Evolutionary conservation across 2,329 filamentous ascomycete genomes (phyloP), one percentile per base, ranked within the genome.

Genomic region (Botrytis fragariae): DNA sequence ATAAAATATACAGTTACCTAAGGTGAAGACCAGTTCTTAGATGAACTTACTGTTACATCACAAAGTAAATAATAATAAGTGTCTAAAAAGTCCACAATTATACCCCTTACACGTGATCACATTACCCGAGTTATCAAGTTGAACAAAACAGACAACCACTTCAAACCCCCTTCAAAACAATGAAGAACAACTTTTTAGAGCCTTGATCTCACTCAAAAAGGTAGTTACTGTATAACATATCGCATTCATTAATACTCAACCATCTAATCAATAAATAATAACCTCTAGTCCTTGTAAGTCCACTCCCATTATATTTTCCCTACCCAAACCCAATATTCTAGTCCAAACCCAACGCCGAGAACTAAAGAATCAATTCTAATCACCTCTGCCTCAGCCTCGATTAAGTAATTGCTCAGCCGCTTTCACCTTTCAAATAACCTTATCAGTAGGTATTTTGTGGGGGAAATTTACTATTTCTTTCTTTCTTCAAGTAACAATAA

Each of bases 21-120:
- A 45, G 3, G 20, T 1, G 20, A 22, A 2, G 6, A 22, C 0
- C 7, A 45, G 44, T 45, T 45, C 7, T 45, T 7, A 45, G 7
- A 22, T 9, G 22, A 22, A 22, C 7, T 22, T 45, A 22, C 44
- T 45, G 0, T 45, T 2, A 22, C 9, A 22, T 20, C n/a, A n/a
- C n/a, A n/a, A n/a, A n/a, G n/a, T n/a, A n/a, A n/a, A n/a, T n/a
- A n/a, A n/a, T 45, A 3, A 45, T 22, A 45, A 22, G 16, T 45
- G 18, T 22, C 14, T 22, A 22, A 2, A 22, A 45, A 61, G 35
- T 25, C 32, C 22, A 61, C 14, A 37, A 51, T 37, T 20, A 4
- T 35, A 65, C 64, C 65, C 65, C 65, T 57, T 69, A 32, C 48
- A 69, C 37, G 65, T 69, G 65, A 69, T 20, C 12, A 18, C 2